Base-by-base conservation (phyloP, 2,329 filamentous ascomycete genomes). In the Phoma sp. region DNA sequence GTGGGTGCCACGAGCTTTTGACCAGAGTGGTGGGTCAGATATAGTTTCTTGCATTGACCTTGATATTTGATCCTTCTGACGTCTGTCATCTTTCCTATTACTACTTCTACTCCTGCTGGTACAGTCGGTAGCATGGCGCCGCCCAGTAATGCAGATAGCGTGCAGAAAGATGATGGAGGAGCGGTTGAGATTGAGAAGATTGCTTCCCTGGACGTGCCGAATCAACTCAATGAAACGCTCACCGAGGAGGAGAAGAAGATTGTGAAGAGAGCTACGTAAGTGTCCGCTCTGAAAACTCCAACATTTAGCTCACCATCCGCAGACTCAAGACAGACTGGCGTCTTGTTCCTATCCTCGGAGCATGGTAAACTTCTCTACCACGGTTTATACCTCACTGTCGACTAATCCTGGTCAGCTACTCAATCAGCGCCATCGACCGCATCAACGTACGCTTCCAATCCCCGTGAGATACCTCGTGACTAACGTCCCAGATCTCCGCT, bases 281-380 rank as follows among this genome's bases (percentile, higher is more conserved):
- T 7, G 42, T 26, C 10, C 14, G 9, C 15, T 17, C 18, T 5
- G 14, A 17, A 29, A 5, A 3, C 3, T 36, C 10, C 32, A 11
- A 14, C 7, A 7, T 25, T 12, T 26, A 7, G 25, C 46, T 53
- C 12, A 60, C 34, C 36, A 42, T 57, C 18, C 54, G 20, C 59
- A 65, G 48, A 64, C 65, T 25, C 67, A 74, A 58, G 67, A 61
- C 69, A 15, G 68, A 71, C 29, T 62, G 43, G 33, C 57, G 67
- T 33, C 58, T 71, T 14, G 37, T 70, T 15, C 67, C 68, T 10
- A 69, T 71, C 26, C 59, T 71, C 11, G 65, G 68, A 14, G 60
- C 60, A 40, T 63, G 60, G 40, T 43, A 11, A 32, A 28, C 10
- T 25, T 15, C 18, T 12, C 28, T 10, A 33, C 30, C 30, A 33